Percentiles rank a stretch among this genome's conserved stretches.
phyloP scores from a whole-genome alignment of 2,329 filamentous ascomycete genomes.

The Tothia fuscella region DNA sequence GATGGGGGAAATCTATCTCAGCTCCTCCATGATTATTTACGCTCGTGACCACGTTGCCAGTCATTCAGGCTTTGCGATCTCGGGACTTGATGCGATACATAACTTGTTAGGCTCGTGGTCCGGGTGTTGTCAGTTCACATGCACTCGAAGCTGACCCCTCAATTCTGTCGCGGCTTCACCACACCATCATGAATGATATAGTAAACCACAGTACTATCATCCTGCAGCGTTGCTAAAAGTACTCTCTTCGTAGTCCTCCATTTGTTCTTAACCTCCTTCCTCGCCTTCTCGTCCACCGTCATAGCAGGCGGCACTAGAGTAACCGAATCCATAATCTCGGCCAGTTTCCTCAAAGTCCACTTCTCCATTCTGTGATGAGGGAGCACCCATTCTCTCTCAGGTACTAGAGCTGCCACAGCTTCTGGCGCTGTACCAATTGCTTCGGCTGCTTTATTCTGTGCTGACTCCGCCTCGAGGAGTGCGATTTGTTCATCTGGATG shows the following conservation, averaged over 20 bases:
- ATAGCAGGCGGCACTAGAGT: conserved; percentile 29
- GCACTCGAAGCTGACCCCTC: no score
- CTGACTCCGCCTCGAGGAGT: conserved; percentile 47
- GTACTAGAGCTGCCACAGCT: conserved; percentile 12
- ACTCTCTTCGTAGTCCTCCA: conserved; percentile 50
- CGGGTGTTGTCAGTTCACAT: no score
- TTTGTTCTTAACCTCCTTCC: conserved; percentile 20
- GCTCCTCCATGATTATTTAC: no score
- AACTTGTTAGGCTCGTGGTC: no score
- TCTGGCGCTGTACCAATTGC: not conserved
- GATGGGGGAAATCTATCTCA: no score
- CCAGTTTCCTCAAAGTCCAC: conserved; percentile 55
- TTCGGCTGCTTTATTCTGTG: conserved; percentile 27
- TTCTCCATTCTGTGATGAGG: conserved; percentile 62
- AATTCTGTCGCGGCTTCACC: conserved; percentile 12
- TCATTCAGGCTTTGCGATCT: no score
- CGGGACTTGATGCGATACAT: no score
- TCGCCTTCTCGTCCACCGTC: conserved; percentile 13
- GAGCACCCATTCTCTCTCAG: conserved; percentile 62
- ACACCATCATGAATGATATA: conserved; percentile 35
- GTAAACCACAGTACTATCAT: conserved; percentile 74
- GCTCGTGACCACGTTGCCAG: no score
- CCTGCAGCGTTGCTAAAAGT: conserved; percentile 61
- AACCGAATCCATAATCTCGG: conserved; percentile 53
- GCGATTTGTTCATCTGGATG: conserved; percentile 75